Evolutionary conservation across 2,329 filamentous ascomycete genomes (phyloP).

Genomic region (Fusarium tanahbumbuense): DNA sequence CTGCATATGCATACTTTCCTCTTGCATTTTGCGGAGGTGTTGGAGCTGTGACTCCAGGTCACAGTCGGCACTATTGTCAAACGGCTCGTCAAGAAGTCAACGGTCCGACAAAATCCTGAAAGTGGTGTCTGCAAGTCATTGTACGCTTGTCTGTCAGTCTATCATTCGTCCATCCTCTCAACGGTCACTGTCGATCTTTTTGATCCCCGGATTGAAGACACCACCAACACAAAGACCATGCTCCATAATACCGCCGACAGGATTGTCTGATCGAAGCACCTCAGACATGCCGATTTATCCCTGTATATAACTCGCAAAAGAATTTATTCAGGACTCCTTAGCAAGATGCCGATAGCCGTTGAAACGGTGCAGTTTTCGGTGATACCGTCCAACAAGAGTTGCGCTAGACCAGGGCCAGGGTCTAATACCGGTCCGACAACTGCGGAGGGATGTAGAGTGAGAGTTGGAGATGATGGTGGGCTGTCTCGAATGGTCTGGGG

Average conservation of each 20-base stretch:
- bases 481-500: neutral
- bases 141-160: neutral
- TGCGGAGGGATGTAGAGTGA: neutral
- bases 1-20: neutral
- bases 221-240: neutral
- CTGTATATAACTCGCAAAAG: neutral
- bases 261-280: neutral
- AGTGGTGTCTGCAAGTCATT: neutral
- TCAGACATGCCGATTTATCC: constrained; percentile 4
- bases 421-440: constrained; percentile 22
- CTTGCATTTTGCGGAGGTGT: neutral
- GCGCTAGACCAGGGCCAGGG: constrained; percentile 12
- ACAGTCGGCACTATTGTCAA: neutral
- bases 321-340: neutral
- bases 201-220: neutral
- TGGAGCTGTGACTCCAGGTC: constrained; percentile 6
- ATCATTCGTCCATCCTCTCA: constrained; percentile 8
- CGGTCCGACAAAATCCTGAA: constrained; percentile 12
- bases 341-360: constrained; percentile 27
- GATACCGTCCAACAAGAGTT: constrained; percentile 7
- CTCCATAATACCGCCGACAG: constrained; percentile 29
- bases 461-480: neutral
- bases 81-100: neutral
- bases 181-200: neutral
- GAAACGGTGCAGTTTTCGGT: constrained; percentile 27